Percentiles rank a stretch among this genome's conserved stretches.
Conservation (phyloP, 768 basidiomycete genomes). For the Omphalotus guepiniiformis region DNA sequence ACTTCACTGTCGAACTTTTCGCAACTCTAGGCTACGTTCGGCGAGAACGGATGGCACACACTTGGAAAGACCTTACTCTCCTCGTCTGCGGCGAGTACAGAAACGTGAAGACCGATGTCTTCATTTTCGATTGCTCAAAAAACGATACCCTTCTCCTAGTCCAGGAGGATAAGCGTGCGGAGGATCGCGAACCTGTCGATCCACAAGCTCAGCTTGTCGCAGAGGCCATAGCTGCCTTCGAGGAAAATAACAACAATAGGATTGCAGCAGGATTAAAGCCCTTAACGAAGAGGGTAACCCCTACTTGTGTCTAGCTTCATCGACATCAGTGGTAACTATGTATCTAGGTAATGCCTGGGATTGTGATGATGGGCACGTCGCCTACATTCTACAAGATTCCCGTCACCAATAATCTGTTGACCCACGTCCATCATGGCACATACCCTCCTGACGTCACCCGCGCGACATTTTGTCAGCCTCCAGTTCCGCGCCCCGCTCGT, state of each 20-base stretch:
- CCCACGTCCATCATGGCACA: conserved; percentile 8
- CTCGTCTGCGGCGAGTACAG: conserved; percentile 24
- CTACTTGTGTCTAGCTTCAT: background rate
- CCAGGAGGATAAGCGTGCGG: conserved; percentile 22
- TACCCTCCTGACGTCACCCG: conserved; percentile 17
- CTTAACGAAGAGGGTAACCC: background rate
- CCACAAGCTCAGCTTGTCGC: conserved; percentile 19
- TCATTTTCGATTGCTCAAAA: conserved; percentile 20
- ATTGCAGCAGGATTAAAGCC: background rate
- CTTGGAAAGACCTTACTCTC: conserved; percentile 21
- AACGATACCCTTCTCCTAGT: conserved; percentile 18
- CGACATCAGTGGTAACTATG: background rate
- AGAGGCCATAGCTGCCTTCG: conserved; percentile 21
- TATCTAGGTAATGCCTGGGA: conserved; percentile 10
- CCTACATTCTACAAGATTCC: conserved; percentile 16
- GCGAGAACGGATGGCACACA: conserved; percentile 13
- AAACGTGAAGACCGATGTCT: conserved; percentile 25
- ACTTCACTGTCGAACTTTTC: conserved; percentile 29
- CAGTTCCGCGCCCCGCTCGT: conserved; percentile 10
- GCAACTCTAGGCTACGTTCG: conserved; percentile 17
- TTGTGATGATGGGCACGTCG: conserved; percentile 12
- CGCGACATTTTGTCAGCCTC: conserved; percentile 15
- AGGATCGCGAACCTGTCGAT: conserved; percentile 1
- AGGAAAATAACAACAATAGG: conserved; percentile 13
- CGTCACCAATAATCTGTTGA: conserved; percentile 15